Percentiles rank a stretch among this genome's conserved stretches.
These are phyloP conservation scores for Didymella pinodella DNA, from an alignment of 2,329 filamentous ascomycete species.

Conservation along the genomic window DNA sequence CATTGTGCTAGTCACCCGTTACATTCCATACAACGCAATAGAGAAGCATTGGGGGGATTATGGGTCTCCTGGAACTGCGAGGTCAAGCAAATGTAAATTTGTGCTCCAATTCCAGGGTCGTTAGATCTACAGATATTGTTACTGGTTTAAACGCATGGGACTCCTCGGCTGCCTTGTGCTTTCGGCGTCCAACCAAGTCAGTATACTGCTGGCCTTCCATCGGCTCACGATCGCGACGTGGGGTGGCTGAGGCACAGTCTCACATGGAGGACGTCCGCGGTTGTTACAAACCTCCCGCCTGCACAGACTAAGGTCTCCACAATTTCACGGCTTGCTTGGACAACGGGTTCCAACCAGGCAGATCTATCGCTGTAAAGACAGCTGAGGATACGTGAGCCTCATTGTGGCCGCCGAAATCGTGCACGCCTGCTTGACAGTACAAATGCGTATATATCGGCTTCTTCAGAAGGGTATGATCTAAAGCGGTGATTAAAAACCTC, in stretches of 20 bases:
- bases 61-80: neutral
- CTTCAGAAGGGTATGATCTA: too few species aligned
- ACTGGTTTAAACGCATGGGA: neutral
- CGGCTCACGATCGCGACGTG: neutral
- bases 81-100: neutral
- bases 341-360: neutral
- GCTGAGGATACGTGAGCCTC: neutral
- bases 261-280: neutral
- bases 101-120: neutral
- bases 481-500: too few species aligned
- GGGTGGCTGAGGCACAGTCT: neutral
- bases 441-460: too few species aligned
- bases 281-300: neutral
- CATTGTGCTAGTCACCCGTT: neutral
- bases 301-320: neutral
- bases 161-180: neutral
- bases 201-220: neutral
- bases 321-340: neutral
- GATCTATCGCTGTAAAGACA: neutral
- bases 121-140: neutral
- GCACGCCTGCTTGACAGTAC: too few species aligned
- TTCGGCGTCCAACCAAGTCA: neutral
- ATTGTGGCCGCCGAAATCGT: too few species aligned
- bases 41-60: neutral
- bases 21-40: neutral